Evolutionary conservation across 805 yeast species (phyloP).

Genomic region (Blastobotrys chiropterorum): DNA sequence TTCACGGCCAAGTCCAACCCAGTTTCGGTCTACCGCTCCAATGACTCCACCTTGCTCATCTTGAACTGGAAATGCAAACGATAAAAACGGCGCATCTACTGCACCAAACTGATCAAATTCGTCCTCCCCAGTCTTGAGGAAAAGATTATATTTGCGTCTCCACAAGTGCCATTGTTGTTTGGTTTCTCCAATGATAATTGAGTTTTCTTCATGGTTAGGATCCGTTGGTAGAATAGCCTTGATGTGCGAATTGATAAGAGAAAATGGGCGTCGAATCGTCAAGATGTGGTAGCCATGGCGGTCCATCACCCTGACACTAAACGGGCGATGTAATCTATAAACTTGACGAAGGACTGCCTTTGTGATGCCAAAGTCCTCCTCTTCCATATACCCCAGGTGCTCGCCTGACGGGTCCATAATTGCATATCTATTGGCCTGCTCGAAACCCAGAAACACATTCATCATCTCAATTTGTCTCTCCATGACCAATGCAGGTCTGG

Average conservation of each 20-base stretch:
- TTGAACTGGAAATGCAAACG: slow-evolving; percentile 77
- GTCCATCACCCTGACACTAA: slow-evolving; percentile 34
- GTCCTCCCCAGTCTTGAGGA: slow-evolving; percentile 36
- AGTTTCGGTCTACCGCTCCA: slow-evolving; percentile 82
- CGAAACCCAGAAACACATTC: slow-evolving; percentile 83
- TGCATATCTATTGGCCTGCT: slow-evolving; percentile 75
- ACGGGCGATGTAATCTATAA: slow-evolving; percentile 79
- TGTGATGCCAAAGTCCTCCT: slow-evolving; percentile 64
- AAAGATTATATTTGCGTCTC: slow-evolving; percentile 84
- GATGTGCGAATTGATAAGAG: slow-evolving; percentile 83
- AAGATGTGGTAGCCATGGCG: slow-evolving; percentile 30
- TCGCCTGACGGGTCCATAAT: slow-evolving; percentile 70
- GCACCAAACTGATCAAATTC: slow-evolving; percentile 73
- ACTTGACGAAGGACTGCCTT: slow-evolving; percentile 77
- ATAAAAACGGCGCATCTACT: slow-evolving; percentile 79
- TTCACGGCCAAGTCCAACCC: slow-evolving; percentile 94
- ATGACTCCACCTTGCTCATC: slow-evolving; percentile 53
- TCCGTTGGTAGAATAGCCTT: slow-evolving; percentile 56
- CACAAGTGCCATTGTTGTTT: slow-evolving; percentile 93
- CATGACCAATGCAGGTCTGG: slow-evolving; percentile 78
- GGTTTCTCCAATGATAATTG: slow-evolving; percentile 67
- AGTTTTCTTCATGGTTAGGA: slow-evolving; percentile 31
- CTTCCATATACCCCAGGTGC: slow-evolving; percentile 73
- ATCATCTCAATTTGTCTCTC: slow-evolving; percentile 85
- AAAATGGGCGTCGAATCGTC: slow-evolving; percentile 70